These are phyloP conservation scores for Hsuehochloa calcarea DNA, from an alignment of 176 grass and related monocot genomes.

Conservation along the genomic window DNA sequence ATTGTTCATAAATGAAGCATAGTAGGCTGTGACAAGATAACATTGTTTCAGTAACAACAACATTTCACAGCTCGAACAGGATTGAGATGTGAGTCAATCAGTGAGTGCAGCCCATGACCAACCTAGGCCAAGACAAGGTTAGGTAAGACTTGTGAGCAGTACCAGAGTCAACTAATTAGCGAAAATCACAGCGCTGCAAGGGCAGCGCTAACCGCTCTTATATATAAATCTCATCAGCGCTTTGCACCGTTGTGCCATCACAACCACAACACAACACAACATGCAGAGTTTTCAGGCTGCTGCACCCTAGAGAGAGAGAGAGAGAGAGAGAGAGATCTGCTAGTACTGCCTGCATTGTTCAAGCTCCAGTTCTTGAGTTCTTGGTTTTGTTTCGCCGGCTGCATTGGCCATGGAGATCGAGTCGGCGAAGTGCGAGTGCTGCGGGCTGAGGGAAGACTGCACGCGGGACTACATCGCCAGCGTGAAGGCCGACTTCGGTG, in stretches of 20 bases:
- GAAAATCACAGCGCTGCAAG: not conserved
- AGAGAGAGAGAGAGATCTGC: not conserved
- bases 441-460: conserved; percentile 73
- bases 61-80: not conserved
- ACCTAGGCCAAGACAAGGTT: conserved; percentile 16
- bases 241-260: not conserved
- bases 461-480: conserved; percentile 63
- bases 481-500: conserved; percentile 64
- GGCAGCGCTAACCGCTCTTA: not conserved
- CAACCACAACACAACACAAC: not conserved
- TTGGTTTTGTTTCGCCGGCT: not conserved
- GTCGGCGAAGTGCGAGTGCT: conserved; percentile 77
- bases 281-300: not conserved
- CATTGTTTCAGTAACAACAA: not conserved
- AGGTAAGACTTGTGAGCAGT: not conserved
- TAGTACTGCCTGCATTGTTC: not conserved
- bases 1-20: not conserved
- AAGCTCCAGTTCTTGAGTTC: not conserved
- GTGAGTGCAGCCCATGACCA: conserved; percentile 11
- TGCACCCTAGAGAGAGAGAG: not conserved
- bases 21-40: not conserved
- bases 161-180: conserved; percentile 29
- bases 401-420: conserved; percentile 59
- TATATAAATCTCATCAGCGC: not conserved
- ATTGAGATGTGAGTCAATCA: not conserved